These are phyloP conservation scores for Chloranthus sessilifolius DNA, from an alignment of 164 flowering plant species.

Conservation along the genomic window DNA sequence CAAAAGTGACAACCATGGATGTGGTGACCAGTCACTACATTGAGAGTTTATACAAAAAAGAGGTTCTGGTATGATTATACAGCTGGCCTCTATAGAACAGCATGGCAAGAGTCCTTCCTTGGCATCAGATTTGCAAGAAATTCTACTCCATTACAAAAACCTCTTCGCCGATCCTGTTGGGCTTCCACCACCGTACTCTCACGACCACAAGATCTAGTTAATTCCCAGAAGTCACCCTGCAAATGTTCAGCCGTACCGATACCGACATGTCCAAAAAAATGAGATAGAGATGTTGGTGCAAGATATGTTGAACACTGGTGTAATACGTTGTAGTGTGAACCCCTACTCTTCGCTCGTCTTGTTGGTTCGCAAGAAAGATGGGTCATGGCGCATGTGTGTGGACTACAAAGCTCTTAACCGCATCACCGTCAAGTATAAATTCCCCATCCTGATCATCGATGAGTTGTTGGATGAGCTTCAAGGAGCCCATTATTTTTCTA, in stretches of 20 bases:
- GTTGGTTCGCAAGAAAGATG: slow-evolving; percentile 1
- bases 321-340: background rate
- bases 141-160: background rate
- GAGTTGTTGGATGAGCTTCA: no score
- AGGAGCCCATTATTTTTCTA: background rate
- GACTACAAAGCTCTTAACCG: background rate
- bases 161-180: background rate
- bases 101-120: background rate
- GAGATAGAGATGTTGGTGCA: background rate
- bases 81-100: no score
- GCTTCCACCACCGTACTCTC: background rate
- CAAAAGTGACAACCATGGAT: no score
- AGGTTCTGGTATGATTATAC: no score
- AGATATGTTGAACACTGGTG: background rate
- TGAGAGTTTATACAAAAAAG: background rate
- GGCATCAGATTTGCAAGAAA: background rate
- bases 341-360: background rate
- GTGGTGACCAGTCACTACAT: background rate
- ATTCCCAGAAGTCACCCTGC: background rate
- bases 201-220: background rate
- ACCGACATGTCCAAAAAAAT: background rate
- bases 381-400: background rate
- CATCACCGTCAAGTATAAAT: background rate
- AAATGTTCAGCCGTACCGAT: background rate
- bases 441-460: background rate